These are phyloP conservation scores for Stemphylium beticola DNA, from an alignment of 2,329 filamentous ascomycete species.

Conservation along the genomic window DNA sequence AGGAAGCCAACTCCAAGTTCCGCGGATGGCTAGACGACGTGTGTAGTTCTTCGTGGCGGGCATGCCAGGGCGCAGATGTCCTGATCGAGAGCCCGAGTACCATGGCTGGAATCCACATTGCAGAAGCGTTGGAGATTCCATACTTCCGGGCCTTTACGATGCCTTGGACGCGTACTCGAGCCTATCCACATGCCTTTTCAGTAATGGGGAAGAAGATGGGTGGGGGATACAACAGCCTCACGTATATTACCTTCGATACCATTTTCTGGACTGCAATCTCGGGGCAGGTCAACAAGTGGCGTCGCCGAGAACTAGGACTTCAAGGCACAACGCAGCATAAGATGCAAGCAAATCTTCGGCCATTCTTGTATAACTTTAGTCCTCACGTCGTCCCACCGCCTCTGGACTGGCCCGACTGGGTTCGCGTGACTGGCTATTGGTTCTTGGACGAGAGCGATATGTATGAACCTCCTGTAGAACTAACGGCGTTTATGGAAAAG, in stretches of 20 bases:
- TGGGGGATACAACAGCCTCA: slow-evolving; percentile 92
- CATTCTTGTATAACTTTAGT: slow-evolving; percentile 97
- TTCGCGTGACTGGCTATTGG: slow-evolving; percentile 97
- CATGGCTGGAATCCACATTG: slow-evolving; percentile 98
- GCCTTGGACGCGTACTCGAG: slow-evolving; percentile 96
- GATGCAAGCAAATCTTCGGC: slow-evolving; percentile 96
- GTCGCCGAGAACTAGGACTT: slow-evolving; percentile 78
- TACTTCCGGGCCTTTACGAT: slow-evolving; percentile 98
- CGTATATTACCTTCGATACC: slow-evolving; percentile 95
- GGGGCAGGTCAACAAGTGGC: slow-evolving; percentile 90
- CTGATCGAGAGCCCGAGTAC: slow-evolving; percentile 95
- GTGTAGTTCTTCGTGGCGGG: slow-evolving; percentile 78
- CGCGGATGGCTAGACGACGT: slow-evolving; percentile 94
- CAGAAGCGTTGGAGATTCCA: slow-evolving; percentile 87
- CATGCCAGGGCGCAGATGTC: slow-evolving; percentile 85
- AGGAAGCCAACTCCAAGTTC: slow-evolving; percentile 76
- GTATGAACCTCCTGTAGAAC: slow-evolving; percentile 77
- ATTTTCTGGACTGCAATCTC: slow-evolving; percentile 96
- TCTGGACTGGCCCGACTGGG: slow-evolving; percentile 96
- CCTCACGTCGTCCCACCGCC: slow-evolving; percentile 92
- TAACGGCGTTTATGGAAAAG: slow-evolving; percentile 81
- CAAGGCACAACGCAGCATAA: slow-evolving; percentile 84
- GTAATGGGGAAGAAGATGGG: slow-evolving; percentile 94
- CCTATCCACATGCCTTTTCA: slow-evolving; percentile 95
- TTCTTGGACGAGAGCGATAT: slow-evolving; percentile 78